A percentile compares a stretch with the other conserved stretches of the same genome.
Conservation (phyloP, 257 asterid genomes). For the Orobanche coerulescens region DNA sequence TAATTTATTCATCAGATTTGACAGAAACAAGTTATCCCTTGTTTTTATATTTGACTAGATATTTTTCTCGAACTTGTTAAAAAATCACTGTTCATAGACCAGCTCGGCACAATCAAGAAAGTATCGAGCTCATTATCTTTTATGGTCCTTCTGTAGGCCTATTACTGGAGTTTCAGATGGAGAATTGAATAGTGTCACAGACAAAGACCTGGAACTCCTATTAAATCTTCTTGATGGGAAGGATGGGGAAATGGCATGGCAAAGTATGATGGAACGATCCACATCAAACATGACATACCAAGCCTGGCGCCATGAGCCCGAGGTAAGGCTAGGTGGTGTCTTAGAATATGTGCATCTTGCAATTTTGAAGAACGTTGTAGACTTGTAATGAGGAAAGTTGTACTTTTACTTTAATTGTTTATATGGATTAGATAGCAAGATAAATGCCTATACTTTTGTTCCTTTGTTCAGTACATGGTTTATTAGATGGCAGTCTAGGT, state of each 20-base stretch:
- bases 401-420: background rate
- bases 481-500: background rate
- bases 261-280: conserved; percentile 85
- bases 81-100: background rate
- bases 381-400: conserved; percentile 17
- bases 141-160: conserved; percentile 34
- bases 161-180: conserved; percentile 35
- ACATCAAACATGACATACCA: conserved; percentile 74
- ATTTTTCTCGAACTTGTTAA: background rate
- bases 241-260: conserved; percentile 84
- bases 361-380: conserved; percentile 18
- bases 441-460: background rate
- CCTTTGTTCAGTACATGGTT: background rate
- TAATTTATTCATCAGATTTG: background rate
- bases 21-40: background rate
- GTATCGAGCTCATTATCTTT: conserved; percentile 10
- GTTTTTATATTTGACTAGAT: background rate
- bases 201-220: conserved; percentile 67
- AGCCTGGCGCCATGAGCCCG: conserved; percentile 97
- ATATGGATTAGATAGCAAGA: background rate
- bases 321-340: conserved; percentile 38
- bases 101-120: background rate
- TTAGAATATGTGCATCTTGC: conserved; percentile 31
- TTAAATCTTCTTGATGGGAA: conserved; percentile 54
- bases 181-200: conserved; percentile 40